Evolutionary conservation across 768 basidiomycete genomes (phyloP), one percentile per base, ranked within the genome.

Genomic region (Lactifluus echinatus): DNA sequence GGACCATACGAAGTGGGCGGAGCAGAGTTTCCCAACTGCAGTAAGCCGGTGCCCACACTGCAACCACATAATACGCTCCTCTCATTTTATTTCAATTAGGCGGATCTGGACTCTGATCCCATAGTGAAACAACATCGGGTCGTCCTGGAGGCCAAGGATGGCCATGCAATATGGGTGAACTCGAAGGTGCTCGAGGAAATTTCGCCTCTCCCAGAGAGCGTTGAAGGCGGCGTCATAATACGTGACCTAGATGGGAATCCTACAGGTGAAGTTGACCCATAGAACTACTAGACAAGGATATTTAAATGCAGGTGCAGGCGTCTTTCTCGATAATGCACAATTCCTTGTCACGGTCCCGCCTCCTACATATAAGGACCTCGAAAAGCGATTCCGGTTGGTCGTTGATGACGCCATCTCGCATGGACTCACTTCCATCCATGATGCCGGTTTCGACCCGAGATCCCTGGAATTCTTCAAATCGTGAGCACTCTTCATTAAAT

Each of bases 111-210:
- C 29, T 70, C 72, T 1, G 88, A 92, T 56, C 79, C 82, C 5
- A 63, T 88, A 5, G 74, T 94, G 19, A 72, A 72, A 44, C 84
- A 82, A 21, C 78, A 89, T 14, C 84, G 83, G 0, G 82, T 96
- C 39, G 74, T 88, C 15, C 75, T 95, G 17, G 84, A 87, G 62
- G 83, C 90, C 67, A 89, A 93, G 58, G 93, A 96, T 68, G 85
- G 84, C 6, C 93, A 95, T 70, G 91, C 89, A 0, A 73, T 89
- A 6, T 95, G 93, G 93, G 82, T 91, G 12, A 92, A 89, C 4
- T 73, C 75, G 4, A 76, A 70, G 44, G 79, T 84, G 2, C 71
- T 94, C 3, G 71, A 77, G 55, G 62, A 65, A 1, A 84, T 87
- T 64, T 70, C 75, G 8, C 80, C 83, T 15, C 76, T 91, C 23